Percentiles rank a stretch among this genome's conserved stretches.
Evolutionary conservation across 371 early-diverging fungal species (phyloP).

Genomic region (Lichtheimia corymbifera): DNA sequence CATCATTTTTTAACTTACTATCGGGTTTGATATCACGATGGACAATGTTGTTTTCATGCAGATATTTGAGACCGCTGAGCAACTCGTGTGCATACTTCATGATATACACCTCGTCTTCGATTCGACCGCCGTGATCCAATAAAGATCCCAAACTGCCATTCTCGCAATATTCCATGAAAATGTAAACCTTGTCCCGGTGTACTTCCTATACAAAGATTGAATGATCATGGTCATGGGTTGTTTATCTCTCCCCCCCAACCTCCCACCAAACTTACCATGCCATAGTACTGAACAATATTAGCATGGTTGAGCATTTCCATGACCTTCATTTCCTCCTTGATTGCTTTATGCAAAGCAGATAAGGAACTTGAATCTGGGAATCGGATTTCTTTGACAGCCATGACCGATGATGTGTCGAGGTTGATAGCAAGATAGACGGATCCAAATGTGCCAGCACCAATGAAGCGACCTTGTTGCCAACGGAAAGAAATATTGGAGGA

Average conservation of each 20-base stretch:
- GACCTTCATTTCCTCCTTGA: slow-evolving; percentile 89
- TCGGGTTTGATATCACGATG: slow-evolving; percentile 94
- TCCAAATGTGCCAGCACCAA: slow-evolving; percentile 90
- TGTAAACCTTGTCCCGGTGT: slow-evolving; percentile 85
- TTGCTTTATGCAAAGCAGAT: slow-evolving; percentile 69
- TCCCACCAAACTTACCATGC: slow-evolving; percentile 53
- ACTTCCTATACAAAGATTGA: slow-evolving; percentile 63
- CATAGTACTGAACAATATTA: slow-evolving; percentile 90
- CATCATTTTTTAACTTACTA: slow-evolving; percentile 45
- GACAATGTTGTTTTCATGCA: slow-evolving; percentile 85
- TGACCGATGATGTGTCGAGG: slow-evolving; percentile 82
- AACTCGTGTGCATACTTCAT: slow-evolving; percentile 84
- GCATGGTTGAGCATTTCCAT: slow-evolving; percentile 88
- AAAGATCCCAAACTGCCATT: slow-evolving; percentile 79
- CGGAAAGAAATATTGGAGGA: slow-evolving; percentile 76
- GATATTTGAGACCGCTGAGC: slow-evolving; percentile 85
- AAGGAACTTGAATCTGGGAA: slow-evolving; percentile 78
- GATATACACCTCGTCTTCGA: slow-evolving; percentile 74
- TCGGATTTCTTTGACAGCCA: slow-evolving; percentile 94
- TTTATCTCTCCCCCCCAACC: background rate
- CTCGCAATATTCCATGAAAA: slow-evolving; percentile 95
- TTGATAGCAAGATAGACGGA: slow-evolving; percentile 85
- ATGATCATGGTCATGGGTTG: background rate
- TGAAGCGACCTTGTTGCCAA: slow-evolving; percentile 86
- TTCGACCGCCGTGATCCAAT: slow-evolving; percentile 78